phyloP scores from a whole-genome alignment of 169 alveolate species.

The Plasmodium relictum region DNA sequence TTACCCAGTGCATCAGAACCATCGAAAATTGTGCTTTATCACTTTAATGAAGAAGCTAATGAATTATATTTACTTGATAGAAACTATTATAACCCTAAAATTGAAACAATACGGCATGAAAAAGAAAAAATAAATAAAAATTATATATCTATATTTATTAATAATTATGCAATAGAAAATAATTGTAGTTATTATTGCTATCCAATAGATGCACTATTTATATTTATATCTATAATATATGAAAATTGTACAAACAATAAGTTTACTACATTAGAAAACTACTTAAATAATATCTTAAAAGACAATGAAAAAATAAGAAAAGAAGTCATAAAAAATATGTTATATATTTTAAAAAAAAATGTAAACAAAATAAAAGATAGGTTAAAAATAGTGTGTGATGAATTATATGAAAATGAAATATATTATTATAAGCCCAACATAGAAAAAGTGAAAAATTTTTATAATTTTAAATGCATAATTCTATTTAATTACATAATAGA shows the following conservation, averaged over 20 bases:
- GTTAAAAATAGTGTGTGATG: constrained; percentile 53
- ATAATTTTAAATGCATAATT: constrained; percentile 58
- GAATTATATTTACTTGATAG: constrained; percentile 48
- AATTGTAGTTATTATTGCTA: constrained; percentile 52
- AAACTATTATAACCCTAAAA: constrained; percentile 68
- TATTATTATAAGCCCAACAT: constrained; percentile 51
- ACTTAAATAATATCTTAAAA: constrained; percentile 26
- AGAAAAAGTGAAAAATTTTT: constrained; percentile 50
- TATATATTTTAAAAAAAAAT: constrained; percentile 49
- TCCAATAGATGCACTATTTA: constrained; percentile 63
- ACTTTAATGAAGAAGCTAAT: constrained; percentile 37
- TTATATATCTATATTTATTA: constrained; percentile 60
- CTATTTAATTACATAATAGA: constrained; percentile 66
- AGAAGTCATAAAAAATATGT: constrained; percentile 31
- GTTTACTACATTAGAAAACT: constrained; percentile 58
- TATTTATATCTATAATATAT: constrained; percentile 63
- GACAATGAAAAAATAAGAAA: constrained; percentile 5
- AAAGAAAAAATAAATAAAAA: constrained; percentile 70
- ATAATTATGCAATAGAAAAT: constrained; percentile 62
- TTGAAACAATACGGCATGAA: constrained; percentile 41
- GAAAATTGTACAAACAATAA: constrained; percentile 29
- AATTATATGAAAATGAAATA: constrained; percentile 25
- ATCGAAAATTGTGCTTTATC: constrained; percentile 40
- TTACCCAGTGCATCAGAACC: constrained; percentile 73
- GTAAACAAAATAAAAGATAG: constrained; percentile 54